Percentiles rank a stretch among this genome's conserved stretches.
These are phyloP conservation scores for Fomitopsis schrenkii DNA, from an alignment of 1,284 basidiomycete species.

Conservation along the genomic window DNA sequence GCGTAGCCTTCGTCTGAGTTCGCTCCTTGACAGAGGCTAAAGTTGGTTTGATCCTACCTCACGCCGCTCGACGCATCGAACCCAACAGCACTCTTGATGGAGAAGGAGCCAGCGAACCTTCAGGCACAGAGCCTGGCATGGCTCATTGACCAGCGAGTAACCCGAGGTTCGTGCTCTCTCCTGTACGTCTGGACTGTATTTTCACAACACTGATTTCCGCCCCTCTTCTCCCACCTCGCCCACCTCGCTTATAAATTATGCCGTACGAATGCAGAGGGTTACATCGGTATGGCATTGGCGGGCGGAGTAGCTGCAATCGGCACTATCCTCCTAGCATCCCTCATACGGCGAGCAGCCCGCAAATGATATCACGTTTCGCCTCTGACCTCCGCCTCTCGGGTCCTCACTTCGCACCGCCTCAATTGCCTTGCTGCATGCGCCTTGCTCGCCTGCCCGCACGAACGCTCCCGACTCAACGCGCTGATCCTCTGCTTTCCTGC, in stretches of 20 bases:
- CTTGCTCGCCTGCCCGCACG: not conserved
- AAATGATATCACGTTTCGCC: constrained; percentile 41
- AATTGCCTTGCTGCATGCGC: not conserved
- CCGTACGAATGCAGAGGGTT: constrained; percentile 59
- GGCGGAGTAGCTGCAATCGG: constrained; percentile 88
- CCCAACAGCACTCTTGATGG: constrained; percentile 75
- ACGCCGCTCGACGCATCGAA: not conserved
- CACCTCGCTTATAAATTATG: not conserved
- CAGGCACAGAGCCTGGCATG: constrained; percentile 86
- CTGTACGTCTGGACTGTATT: not conserved
- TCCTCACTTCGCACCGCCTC: not conserved
- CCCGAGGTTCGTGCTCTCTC: constrained; percentile 59
- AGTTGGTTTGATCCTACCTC: not conserved
- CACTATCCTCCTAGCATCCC: constrained; percentile 75
- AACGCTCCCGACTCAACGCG: not conserved
- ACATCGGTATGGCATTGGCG: constrained; percentile 92
- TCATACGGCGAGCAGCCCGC: constrained; percentile 82
- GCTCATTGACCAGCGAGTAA: constrained; percentile 86
- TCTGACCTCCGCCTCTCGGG: constrained; percentile 1
- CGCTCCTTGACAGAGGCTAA: not conserved
- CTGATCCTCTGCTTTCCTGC: constrained; percentile 1
- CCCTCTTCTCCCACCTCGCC: not conserved
- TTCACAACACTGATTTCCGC: constrained; percentile 4
- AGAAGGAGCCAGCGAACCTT: constrained; percentile 92
- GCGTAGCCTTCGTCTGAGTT: constrained; percentile 22